Conservation (phyloP, 768 basidiomycete species). For the Tephrocybe sp. region DNA sequence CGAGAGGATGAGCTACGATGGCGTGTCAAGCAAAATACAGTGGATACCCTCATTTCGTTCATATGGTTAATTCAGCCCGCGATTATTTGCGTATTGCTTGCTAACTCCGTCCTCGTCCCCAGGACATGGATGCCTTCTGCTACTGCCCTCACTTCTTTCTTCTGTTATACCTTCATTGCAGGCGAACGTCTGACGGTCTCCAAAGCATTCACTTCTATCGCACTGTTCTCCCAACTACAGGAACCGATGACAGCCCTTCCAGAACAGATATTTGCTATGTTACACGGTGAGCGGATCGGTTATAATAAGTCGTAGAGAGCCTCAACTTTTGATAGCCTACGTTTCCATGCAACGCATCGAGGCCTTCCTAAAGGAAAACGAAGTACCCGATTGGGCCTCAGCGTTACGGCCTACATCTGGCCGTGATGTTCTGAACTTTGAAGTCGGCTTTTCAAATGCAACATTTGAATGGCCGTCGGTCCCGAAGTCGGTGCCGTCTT, state of each 20-base stretch:
- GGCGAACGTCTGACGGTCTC: constrained; percentile 69
- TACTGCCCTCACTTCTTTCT: constrained; percentile 60
- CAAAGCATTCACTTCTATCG: constrained; percentile 79
- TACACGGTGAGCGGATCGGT: constrained; percentile 49
- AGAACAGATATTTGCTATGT: constrained; percentile 60
- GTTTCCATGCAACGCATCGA: constrained; percentile 85
- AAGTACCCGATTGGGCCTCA: constrained; percentile 79
- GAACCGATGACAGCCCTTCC: constrained; percentile 66
- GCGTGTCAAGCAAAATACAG: constrained; percentile 63
- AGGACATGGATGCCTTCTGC: constrained; percentile 78
- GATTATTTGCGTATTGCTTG: background rate
- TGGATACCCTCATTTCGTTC: constrained; percentile 63
- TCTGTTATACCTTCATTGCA: constrained; percentile 68
- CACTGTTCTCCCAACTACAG: constrained; percentile 73
- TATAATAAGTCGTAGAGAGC: background rate
- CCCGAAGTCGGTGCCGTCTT: constrained; percentile 23
- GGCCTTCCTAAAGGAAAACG: constrained; percentile 66
- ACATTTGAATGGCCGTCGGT: constrained; percentile 57
- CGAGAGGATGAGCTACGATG: constrained; percentile 66
- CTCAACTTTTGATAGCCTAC: constrained; percentile 43
- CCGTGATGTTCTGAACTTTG: constrained; percentile 14
- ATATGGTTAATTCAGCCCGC: constrained; percentile 50
- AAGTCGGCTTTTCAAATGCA: constrained; percentile 55
- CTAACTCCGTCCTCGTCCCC: constrained; percentile 3
- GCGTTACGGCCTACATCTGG: constrained; percentile 42